phyloP scores from a whole-genome alignment of 805 yeast species.

The Candida bentonensis region DNA sequence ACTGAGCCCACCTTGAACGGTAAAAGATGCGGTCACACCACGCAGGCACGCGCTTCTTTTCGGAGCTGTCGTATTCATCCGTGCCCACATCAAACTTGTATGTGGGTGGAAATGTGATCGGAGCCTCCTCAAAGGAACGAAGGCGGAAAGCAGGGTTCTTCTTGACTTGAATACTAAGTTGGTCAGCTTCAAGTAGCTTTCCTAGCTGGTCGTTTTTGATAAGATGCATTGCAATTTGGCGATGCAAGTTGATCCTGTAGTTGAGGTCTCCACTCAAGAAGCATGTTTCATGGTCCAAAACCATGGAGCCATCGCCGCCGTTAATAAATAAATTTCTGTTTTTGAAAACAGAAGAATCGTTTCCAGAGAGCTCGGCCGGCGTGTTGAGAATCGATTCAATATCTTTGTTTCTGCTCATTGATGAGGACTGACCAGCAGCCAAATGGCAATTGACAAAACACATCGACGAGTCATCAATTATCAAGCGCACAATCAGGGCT shows the following conservation, averaged over 20 bases:
- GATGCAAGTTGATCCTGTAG: slow-evolving; percentile 59
- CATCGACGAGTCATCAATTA: slow-evolving; percentile 50
- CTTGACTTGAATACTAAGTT: slow-evolving; percentile 63
- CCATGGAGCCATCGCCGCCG: slow-evolving; percentile 31
- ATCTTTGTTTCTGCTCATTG: slow-evolving; percentile 75
- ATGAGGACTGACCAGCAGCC: slow-evolving; percentile 81
- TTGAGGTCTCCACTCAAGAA: slow-evolving; percentile 94
- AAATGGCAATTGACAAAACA: slow-evolving; percentile 79
- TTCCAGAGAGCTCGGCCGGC: slow-evolving; percentile 7
- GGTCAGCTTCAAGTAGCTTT: slow-evolving; percentile 57
- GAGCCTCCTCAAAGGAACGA: slow-evolving; percentile 71
- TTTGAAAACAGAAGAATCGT: slow-evolving; percentile 5
- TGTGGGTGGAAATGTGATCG: slow-evolving; percentile 74
- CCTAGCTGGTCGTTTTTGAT: slow-evolving; percentile 35
- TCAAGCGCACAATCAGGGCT: slow-evolving; percentile 57
- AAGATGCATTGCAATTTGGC: slow-evolving; percentile 51
- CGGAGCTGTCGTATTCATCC: slow-evolving; percentile 69
- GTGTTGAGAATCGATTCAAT: slow-evolving; percentile 53
- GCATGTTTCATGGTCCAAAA: slow-evolving; percentile 68
- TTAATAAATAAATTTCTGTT: slow-evolving; percentile 16
- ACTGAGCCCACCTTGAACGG: slow-evolving; percentile 44
- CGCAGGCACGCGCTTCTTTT: slow-evolving; percentile 86
- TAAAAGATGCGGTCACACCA: slow-evolving; percentile 91
- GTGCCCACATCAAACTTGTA: slow-evolving; percentile 89
- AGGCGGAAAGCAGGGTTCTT: slow-evolving; percentile 47